Evolutionary conservation across 2,329 filamentous ascomycete species (phyloP), one percentile per base, ranked within the genome.

Genomic region (Alternaria incomplexa): DNA sequence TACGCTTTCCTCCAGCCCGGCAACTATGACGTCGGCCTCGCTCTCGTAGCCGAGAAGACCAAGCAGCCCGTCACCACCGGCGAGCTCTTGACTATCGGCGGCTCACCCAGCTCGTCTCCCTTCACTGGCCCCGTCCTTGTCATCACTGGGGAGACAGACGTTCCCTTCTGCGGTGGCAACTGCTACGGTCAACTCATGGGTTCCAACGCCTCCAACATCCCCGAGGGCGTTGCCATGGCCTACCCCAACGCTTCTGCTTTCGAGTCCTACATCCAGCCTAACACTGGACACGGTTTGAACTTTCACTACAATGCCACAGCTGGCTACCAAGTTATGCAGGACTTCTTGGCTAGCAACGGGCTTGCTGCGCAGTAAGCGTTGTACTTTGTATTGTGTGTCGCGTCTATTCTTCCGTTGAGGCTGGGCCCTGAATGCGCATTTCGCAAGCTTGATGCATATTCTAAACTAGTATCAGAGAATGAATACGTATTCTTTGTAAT

Each of bases 91-190:
- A 90, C 87, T 1, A 74, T 89, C 6, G 84, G 81, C 5, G 79
- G 73, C 13, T 74, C 79, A 2, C 80, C 77, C 0, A 66, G 68
- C 64, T 62, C 44, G 7, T 79, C 78, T 56, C 64, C 73, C 0
- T 88, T 87, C 69, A 77, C 72, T 2, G 88, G 87, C 0, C 86
- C 88, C 0, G 87, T 88, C 0, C 76, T 88, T 48, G 81, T 90
- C 53, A 82, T 90, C 61, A 89, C 87, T 30, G 88, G 88, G 15
- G 65, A 73, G 28, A 60, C 69, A 28, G 77, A 80, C 32, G 85
- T 89, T 52, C 84, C 86, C 6, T 90, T 88, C 75, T 91, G 89
- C 62, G 89, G 88, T 4, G 86, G 87, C 25, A 85, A 90, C 75
- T 90, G 88, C 78, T 72, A 65, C 43, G 66, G 58, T 13, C 52